Evolutionary conservation across 75 land plant species (phyloP).

Genomic region (Azolla pinnata): DNA sequence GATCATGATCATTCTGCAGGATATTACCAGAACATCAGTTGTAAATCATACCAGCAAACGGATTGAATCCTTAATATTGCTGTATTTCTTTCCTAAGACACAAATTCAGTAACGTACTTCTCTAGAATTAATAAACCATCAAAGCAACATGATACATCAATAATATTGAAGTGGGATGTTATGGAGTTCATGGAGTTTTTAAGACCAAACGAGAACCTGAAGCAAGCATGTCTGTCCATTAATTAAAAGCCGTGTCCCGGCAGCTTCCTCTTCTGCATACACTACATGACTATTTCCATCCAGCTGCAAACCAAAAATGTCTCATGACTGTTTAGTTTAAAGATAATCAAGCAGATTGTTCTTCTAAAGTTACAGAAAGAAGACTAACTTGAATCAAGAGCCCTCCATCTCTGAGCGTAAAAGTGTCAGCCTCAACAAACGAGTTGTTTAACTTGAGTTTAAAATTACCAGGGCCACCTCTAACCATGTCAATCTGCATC

Average conservation of each 20-base stretch:
- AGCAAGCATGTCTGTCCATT: conserved; percentile 96
- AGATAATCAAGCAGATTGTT: conserved; percentile 1
- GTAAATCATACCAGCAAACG: too few relatives aligned
- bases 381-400: conserved; percentile 77
- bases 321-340: not conserved
- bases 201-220: too few relatives aligned
- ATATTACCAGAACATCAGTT: too few relatives aligned
- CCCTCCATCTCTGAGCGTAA: conserved; percentile 95
- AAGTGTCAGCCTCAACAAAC: conserved; percentile 82
- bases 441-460: conserved; percentile 67
- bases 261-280: conserved; percentile 98
- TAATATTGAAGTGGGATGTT: too few relatives aligned
- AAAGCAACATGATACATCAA: too few relatives aligned
- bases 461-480: conserved; percentile 92
- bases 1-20: conserved; percentile 98
- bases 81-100: too few relatives aligned
- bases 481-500: conserved; percentile 68
- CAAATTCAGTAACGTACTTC: too few relatives aligned
- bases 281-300: conserved; percentile 95
- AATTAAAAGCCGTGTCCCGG: conserved; percentile 95
- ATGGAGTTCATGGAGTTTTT: too few relatives aligned
- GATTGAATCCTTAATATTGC: too few relatives aligned
- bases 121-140: too few relatives aligned
- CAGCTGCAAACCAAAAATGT: conserved; percentile 48
- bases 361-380: not conserved